Base-by-base conservation (phyloP, 2,329 filamentous ascomycete species). In the Sarocladium kiliense region DNA sequence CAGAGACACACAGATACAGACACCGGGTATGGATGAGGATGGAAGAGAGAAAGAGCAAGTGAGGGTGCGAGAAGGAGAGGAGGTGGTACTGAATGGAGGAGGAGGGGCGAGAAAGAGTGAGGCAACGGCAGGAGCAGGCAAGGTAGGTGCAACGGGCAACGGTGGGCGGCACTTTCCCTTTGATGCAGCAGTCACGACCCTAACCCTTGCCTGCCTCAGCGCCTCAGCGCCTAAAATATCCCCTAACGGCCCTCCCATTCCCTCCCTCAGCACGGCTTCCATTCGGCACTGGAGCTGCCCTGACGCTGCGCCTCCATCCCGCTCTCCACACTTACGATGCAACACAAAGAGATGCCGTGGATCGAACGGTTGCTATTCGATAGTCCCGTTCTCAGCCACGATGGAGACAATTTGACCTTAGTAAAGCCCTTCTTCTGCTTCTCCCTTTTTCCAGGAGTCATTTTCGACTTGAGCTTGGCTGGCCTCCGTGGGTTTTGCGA, bases 181-280 rank as follows among this genome's bases (percentile, higher is more conserved):
- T 47, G 44, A 27, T 47, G 16, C 27, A 30, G 3, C 10, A 4
- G 23, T 4, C 7, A 6, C 3, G 21, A 30, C 44, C 44, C 23
- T 30, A 30, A 27, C 36, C 44, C 44, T n/a, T n/a, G n/a, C n/a
- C n/a, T n/a, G n/a, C n/a, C 44, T 47, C 16, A 27, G 14, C 44
- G 12, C 44, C 25, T 47, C 23, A 47, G 44, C 44, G 44, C 23
- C n/a, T 47, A 47, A 44, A 44, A 44, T 44, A 44, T 44, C 39
- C 11, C 39, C 36, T 18, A 44, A 23, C 6, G 30, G 7, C 7
- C 30, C n/a, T n/a, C n/a, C n/a, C n/a, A n/a, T n/a, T n/a, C n/a
- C 30, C 6, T 7, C 30, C 12, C 12, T 32, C 30, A 32, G 30
- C 30, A 32, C 12, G 6, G 30, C 30, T 32, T n/a, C n/a, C n/a